Conservation (phyloP, 805 yeast species). For the Candida peoriensis region DNA sequence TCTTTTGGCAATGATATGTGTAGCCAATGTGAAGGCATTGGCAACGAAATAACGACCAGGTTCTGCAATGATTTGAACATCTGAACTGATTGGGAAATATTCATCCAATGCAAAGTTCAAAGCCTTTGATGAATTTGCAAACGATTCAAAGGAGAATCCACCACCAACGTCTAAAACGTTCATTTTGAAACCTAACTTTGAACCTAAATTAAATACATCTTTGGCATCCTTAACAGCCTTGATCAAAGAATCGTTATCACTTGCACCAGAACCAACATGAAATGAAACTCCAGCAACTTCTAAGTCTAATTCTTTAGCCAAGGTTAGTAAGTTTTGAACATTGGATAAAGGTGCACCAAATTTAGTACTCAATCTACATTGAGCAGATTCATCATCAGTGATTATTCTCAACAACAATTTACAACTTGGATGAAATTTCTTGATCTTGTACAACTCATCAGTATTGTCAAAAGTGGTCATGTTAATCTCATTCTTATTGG, state of each 20-base stretch:
- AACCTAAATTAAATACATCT: conserved; percentile 57
- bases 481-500: conserved; percentile 48
- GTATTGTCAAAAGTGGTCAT: conserved; percentile 87
- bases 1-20: conserved; percentile 84
- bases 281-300: conserved; percentile 82
- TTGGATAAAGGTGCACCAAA: conserved; percentile 71
- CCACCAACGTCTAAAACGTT: conserved; percentile 84
- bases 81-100: conserved; percentile 47
- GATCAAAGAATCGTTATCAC: conserved; percentile 58
- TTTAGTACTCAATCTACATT: conserved; percentile 81
- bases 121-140: conserved; percentile 51
- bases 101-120: conserved; percentile 50
- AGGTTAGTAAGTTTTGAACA: conserved; percentile 49
- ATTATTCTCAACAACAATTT: conserved; percentile 72
- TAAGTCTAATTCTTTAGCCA: conserved; percentile 58
- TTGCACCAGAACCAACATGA: conserved; percentile 94
- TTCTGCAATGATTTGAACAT: conserved; percentile 71
- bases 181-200: conserved; percentile 42
- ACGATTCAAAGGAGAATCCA: conserved; percentile 69
- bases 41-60: conserved; percentile 92
- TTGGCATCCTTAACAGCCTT: conserved; percentile 73
- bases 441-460: conserved; percentile 76
- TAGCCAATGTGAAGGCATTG: conserved; percentile 76
- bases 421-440: conserved; percentile 62
- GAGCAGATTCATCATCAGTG: conserved; percentile 86